Base-by-base conservation (phyloP, 345 rosid species). In the Citrus inodora region DNA sequence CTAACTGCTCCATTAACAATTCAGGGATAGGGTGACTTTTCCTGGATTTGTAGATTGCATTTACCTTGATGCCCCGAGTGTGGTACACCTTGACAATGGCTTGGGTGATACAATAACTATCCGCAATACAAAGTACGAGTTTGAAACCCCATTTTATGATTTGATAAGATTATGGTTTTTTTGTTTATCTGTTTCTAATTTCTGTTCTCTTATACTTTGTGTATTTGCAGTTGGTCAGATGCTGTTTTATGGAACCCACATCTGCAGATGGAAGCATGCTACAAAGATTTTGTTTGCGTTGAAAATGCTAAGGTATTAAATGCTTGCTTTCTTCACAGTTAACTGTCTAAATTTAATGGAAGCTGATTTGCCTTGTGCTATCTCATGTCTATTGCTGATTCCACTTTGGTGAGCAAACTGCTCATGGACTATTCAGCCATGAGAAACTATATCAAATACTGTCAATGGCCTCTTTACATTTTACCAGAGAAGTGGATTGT, bases 201-300 rank as follows among this genome's bases (percentile, higher is more conserved):
- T 81, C 60, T 78, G 70, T 14, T 33, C 66, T 37, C 66, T 63
- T 61, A 32, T 33, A 64, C 38, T 2, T 22, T 75, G 38, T 79
- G 58, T 81, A 66, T 33, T 55, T 82, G 79, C 85, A 93, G 98
- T 83, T 95, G 99, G 99, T 91, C 97, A 4, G 99, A 93, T 85
- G 90, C 92, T 24, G 99, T 95, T 80, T 69, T 95, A 69, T 93
- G 99, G 98, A 93, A 93, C 78, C 98, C 99, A 10, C 93, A 93
- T 85, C 73, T 84, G 42, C 97, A 91, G 89, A 92, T 93, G 99
- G 99, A 93, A 82, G 94, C 99, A 27, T 93, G 91, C 80, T 95
- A 93, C 88, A 90, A 81, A 82, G 98, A 93, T 83, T 93, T 93
- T 79, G 92, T 92, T 60, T 95, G 97, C 9, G 94, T 93, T 2